Percentiles rank a stretch among this genome's conserved stretches.
Conservation (phyloP, 495 filamentous ascomycete genomes). For the Cryomyces antarcticus region DNA sequence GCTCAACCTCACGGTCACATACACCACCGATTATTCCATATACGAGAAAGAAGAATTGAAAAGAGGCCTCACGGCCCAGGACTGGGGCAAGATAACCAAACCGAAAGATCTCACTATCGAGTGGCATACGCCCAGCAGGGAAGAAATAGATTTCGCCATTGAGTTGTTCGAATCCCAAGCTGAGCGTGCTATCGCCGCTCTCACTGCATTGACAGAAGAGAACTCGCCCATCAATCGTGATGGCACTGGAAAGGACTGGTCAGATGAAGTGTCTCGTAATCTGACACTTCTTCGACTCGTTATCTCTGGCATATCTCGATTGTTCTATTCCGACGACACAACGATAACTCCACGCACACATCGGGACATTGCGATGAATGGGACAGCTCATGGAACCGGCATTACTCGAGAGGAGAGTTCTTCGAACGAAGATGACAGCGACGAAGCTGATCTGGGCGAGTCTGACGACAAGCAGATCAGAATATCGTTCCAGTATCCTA, state of each 20-base stretch:
- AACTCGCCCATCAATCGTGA: conserved; percentile 74
- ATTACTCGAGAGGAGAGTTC: conserved; percentile 6
- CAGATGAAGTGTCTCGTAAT: conserved; percentile 82
- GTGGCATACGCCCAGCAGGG: conserved; percentile 69
- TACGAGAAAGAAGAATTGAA: conserved; percentile 49
- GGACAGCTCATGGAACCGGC: conserved; percentile 6
- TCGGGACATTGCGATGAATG: conserved; percentile 3
- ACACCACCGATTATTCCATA: conserved; percentile 69
- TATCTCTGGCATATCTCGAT: conserved; percentile 65
- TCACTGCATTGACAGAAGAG: conserved; percentile 57
- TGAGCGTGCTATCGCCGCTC: conserved; percentile 40
- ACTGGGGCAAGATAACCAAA: conserved; percentile 60
- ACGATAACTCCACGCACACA: conserved; percentile 22
- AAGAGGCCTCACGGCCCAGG: conserved; percentile 36
- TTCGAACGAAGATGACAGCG: conserved; percentile 28
- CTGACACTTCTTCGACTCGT: conserved; percentile 68
- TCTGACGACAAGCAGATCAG: conserved; percentile 68
- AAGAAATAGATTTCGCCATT: conserved; percentile 73
- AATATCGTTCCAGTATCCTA: conserved; percentile 64
- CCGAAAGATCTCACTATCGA: conserved; percentile 59
- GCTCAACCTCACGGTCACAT: conserved; percentile 87
- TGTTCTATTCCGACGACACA: conserved; percentile 61
- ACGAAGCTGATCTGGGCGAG: conserved; percentile 43
- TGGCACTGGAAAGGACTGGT: conserved; percentile 95
- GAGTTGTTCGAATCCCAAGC: conserved; percentile 68